phyloP scores from a whole-genome alignment of 305 asterid species.

The Striga hermonthica region DNA sequence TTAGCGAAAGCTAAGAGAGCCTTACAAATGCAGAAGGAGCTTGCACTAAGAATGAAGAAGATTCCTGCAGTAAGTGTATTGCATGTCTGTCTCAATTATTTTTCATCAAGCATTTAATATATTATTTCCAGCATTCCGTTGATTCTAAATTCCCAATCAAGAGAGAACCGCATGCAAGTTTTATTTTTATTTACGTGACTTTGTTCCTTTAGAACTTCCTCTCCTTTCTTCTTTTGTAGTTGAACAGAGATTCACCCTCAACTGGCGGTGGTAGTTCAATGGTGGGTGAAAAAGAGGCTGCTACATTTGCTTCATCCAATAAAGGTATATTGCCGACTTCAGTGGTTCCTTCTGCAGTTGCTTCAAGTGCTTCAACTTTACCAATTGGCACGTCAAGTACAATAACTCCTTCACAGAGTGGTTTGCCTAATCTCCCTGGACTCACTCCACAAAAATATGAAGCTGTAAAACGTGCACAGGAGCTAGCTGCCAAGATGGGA shows the following conservation, averaged over 20 bases:
- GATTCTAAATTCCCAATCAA: constrained; percentile 8
- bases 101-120: constrained; percentile 7
- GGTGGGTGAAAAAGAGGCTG: constrained; percentile 43
- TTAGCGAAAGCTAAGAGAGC: constrained; percentile 78
- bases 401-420: constrained; percentile 38
- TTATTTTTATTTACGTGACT: constrained; percentile 4
- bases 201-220: constrained; percentile 13
- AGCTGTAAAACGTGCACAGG: constrained; percentile 88
- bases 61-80: constrained; percentile 58
- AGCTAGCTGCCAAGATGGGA: constrained; percentile 88
- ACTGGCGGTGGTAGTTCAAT: constrained; percentile 47
- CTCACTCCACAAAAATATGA: constrained; percentile 74
- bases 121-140: neutral
- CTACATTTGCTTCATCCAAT: constrained; percentile 36
- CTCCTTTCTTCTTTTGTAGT: constrained; percentile 38
- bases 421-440: constrained; percentile 66
- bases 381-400: constrained; percentile 35
- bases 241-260: constrained; percentile 52
- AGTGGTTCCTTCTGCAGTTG: constrained; percentile 32
- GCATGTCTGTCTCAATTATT: neutral
- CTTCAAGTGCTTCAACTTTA: constrained; percentile 32
- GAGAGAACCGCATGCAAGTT: neutral
- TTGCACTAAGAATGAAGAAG: constrained; percentile 71
- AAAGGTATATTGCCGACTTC: constrained; percentile 41
- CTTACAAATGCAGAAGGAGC: constrained; percentile 75